These are phyloP conservation scores for Penicillium sp. DNA, from an alignment of 2,329 filamentous ascomycete species.

Conservation along the genomic window DNA sequence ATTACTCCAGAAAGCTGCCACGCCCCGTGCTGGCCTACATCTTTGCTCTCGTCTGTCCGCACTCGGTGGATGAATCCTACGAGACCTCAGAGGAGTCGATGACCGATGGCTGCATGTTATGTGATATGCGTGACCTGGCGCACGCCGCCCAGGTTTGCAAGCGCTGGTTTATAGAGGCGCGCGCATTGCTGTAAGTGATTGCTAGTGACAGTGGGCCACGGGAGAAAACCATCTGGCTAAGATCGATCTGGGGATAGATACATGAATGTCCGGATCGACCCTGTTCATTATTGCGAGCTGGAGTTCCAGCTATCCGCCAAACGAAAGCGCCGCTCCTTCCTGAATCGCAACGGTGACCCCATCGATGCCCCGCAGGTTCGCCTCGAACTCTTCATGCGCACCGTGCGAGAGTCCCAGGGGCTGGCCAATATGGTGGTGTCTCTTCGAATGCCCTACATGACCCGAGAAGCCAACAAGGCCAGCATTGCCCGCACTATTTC, in stretches of 20 bases:
- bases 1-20: conserved; percentile 58
- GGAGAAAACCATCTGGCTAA: background rate
- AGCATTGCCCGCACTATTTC: conserved; percentile 83
- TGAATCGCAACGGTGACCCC: conserved; percentile 73
- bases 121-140: conserved; percentile 83
- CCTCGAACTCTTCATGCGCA: conserved; percentile 74
- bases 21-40: conserved; percentile 70
- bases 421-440: conserved; percentile 70
- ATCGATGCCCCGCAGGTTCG: conserved; percentile 76
- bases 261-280: conserved; percentile 85
- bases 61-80: conserved; percentile 72
- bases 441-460: conserved; percentile 92
- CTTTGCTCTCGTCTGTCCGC: conserved; percentile 80
- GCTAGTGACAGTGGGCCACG: background rate
- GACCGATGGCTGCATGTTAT: conserved; percentile 83
- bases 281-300: conserved; percentile 89
- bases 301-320: conserved; percentile 77
- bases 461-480: conserved; percentile 79
- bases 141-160: conserved; percentile 73
- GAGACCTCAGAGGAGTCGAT: conserved; percentile 79
- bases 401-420: conserved; percentile 72
- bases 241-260: conserved; percentile 56
- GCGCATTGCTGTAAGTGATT: conserved; percentile 58
- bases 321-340: conserved; percentile 70
- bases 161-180: conserved; percentile 64